phyloP scores from a whole-genome alignment of 2,329 filamentous ascomycete genomes.

The Scolecobasidium constrictum region DNA sequence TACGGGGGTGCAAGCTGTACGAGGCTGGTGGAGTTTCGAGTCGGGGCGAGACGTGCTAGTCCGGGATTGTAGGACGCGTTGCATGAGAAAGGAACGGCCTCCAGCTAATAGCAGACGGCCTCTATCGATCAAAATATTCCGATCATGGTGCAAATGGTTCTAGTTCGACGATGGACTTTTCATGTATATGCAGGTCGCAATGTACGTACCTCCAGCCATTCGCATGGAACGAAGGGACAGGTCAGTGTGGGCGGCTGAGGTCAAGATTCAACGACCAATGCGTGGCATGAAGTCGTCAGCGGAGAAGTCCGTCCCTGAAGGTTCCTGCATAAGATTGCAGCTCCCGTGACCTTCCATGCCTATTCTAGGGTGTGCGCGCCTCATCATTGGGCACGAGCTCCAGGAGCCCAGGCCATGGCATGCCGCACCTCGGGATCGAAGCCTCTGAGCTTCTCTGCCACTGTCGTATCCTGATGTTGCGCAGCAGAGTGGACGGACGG shows the following conservation, averaged over 20 bases:
- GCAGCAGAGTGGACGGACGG: background rate
- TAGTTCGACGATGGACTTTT: no score
- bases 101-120: no score
- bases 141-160: no score
- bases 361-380: background rate
- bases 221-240: no score
- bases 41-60: background rate
- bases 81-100: background rate
- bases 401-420: background rate
- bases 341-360: background rate
- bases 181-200: no score
- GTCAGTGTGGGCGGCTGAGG: no score
- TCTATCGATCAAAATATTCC: no score
- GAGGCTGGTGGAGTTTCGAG: background rate
- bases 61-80: background rate
- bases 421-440: background rate
- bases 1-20: background rate
- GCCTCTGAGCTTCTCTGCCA: background rate
- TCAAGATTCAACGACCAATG: no score
- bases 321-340: background rate
- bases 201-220: no score
- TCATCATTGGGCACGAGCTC: background rate
- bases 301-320: background rate
- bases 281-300: background rate
- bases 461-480: background rate